A percentile compares a stretch with the other conserved stretches of the same genome.
phyloP scores from a whole-genome alignment of 2,329 filamentous ascomycete species.

The Pyrenophora tritici-repentis region DNA sequence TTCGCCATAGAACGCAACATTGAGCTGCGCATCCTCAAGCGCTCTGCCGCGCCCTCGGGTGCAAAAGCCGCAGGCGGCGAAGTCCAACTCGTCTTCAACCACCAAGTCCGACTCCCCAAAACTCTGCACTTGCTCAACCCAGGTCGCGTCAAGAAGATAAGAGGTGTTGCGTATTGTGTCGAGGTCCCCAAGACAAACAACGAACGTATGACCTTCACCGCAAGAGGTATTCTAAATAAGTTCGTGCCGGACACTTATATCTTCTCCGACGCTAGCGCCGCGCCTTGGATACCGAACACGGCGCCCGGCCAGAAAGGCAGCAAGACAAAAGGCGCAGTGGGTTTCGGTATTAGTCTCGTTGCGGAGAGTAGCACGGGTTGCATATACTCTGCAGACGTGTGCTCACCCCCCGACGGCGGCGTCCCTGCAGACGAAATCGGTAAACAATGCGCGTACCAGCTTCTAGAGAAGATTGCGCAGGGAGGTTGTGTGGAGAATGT shows the following conservation, averaged over 20 bases:
- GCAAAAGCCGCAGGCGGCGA: constrained; percentile 84
- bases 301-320: constrained; percentile 67
- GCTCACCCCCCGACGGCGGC: constrained; percentile 75
- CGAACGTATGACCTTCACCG: constrained; percentile 89
- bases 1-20: constrained; percentile 89
- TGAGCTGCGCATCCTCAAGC: constrained; percentile 78
- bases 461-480: constrained; percentile 79
- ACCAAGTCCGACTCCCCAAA: constrained; percentile 90
- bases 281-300: constrained; percentile 67
- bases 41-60: constrained; percentile 70
- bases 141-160: constrained; percentile 83
- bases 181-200: constrained; percentile 94
- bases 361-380: constrained; percentile 87
- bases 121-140: constrained; percentile 86
- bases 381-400: constrained; percentile 84
- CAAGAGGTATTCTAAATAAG: constrained; percentile 80
- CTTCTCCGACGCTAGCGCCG: constrained; percentile 69
- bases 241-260: constrained; percentile 90
- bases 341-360: constrained; percentile 88
- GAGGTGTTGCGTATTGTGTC: constrained; percentile 91
- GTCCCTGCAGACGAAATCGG: constrained; percentile 89
- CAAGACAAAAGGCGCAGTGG: constrained; percentile 72
- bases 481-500: constrained; percentile 80
- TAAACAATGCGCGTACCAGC: constrained; percentile 82
- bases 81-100: constrained; percentile 91